phyloP scores from a whole-genome alignment of 2,329 filamentous ascomycete genomes.

The Pyricularia grisea region DNA sequence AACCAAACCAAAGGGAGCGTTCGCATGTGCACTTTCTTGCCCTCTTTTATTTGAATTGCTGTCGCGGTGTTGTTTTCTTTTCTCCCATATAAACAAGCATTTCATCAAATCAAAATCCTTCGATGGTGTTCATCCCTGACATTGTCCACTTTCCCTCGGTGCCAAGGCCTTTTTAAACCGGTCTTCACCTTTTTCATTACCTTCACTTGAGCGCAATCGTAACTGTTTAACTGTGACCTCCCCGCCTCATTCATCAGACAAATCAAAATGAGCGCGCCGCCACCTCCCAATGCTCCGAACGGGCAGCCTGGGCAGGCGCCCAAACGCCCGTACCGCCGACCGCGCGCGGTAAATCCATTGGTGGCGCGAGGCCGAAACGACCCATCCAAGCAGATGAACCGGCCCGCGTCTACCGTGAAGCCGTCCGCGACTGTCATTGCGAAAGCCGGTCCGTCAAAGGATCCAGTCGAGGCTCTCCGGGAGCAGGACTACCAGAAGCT shows the following conservation, averaged over 20 bases:
- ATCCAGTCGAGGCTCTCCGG: conserved; percentile 14
- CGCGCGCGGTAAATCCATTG: conserved; percentile 50
- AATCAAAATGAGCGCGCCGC: conserved; percentile 33
- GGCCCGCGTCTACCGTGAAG: conserved; percentile 1
- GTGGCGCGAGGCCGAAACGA: conserved; percentile 48
- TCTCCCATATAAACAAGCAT: not conserved
- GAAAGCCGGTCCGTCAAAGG: conserved; percentile 11
- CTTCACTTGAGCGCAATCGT: not conserved
- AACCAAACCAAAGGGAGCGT: not conserved
- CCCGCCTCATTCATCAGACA: not conserved
- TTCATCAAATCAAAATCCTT: not conserved
- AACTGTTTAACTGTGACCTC: not conserved
- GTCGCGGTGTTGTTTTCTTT: not conserved
- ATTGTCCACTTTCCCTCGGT: not conserved
- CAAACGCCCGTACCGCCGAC: conserved; percentile 25
- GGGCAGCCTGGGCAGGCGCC: conserved; percentile 14
- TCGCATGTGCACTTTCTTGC: not conserved
- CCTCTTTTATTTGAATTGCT: not conserved
- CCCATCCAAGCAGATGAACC: conserved; percentile 5
- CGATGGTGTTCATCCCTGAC: not conserved
- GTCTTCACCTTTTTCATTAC: not conserved
- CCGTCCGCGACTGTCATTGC: conserved; percentile 21
- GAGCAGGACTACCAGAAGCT: conserved; percentile 16
- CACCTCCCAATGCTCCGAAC: conserved; percentile 20
- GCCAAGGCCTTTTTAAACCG: not conserved